Percentiles rank a stretch among this genome's conserved stretches.
Evolutionary conservation across 2,329 filamentous ascomycete species (phyloP).

Genomic region (Trichophyton equinum): DNA sequence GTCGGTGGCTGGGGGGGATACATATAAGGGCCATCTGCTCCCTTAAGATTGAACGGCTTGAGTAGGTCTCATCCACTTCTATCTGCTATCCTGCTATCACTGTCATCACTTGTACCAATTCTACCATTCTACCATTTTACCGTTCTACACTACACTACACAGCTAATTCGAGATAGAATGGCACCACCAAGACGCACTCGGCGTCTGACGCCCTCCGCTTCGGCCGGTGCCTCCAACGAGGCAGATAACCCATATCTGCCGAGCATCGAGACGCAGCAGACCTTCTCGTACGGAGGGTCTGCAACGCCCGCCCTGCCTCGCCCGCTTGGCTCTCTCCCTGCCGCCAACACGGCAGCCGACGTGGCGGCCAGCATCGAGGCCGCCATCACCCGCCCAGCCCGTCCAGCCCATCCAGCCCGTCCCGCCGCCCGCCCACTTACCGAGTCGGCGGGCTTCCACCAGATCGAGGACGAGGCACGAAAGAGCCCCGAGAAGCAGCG

Average conservation of each 20-base stretch:
- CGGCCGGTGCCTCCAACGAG: background rate
- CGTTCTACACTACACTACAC: too few species aligned
- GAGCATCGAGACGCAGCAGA: conserved; percentile 27
- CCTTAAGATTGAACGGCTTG: background rate
- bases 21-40: background rate
- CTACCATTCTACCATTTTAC: too few species aligned
- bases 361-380: conserved; percentile 26
- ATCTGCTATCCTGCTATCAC: background rate
- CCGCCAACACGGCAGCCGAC: conserved; percentile 20
- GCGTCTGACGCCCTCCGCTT: background rate
- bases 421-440: conserved; percentile 13
- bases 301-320: conserved; percentile 25
- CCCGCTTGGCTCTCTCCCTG: conserved; percentile 21
- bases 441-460: conserved; percentile 16
- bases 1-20: background rate
- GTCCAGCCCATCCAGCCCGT: too few species aligned
- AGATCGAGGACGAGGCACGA: conserved; percentile 13
- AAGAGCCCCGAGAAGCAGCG: conserved; percentile 7
- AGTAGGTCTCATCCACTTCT: background rate
- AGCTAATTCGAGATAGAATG: background rate
- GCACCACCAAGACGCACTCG: background rate
- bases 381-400: conserved; percentile 10
- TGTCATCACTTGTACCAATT: background rate
- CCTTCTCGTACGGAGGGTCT: conserved; percentile 29
- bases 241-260: conserved; percentile 24